Base-by-base conservation (phyloP, 1,139 yeast species). In the Citeromyces hawaiiensis region DNA sequence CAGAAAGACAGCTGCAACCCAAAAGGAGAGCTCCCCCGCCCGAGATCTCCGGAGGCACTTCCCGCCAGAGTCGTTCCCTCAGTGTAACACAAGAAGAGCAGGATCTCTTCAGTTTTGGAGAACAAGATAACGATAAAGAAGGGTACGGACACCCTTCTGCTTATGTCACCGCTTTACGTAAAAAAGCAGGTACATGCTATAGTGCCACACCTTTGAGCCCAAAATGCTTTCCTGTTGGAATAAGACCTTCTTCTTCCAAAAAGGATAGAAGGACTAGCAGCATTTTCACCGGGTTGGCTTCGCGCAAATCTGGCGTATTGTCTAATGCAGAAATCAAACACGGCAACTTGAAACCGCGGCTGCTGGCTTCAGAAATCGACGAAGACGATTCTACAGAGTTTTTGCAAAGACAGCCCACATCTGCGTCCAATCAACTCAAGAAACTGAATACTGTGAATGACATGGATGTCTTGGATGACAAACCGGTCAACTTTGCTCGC, bases 311-410 rank as follows among this genome's bases (percentile, higher is more conserved):
- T 4, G 37, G 48, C 4, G 47, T 53, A 15, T 17, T 47, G 8
- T 65, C 71, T 39, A 75, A 75, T 4, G 73, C 76, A 44, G 87
- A 79, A 45, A 68, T 81, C 51, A 76, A 80, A 46, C 91, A 82
- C 53, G 83, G 88, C 3, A 85, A 76, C 52, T 64, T 81, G 47
- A 72, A 76, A 40, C 85, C 83, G n/a, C 68, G 87, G 42, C 65
- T 82, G 54, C 62, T 83, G 44, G 91, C 91, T 1, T 75, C 82
- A 11, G 94, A 83, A 55, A 78, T 82, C 25, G 91, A 79, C 45
- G 87, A 81, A 43, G 73, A 67, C 33, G 83, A 75, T 43, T 53
- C 29, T 51, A 55, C 2, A 54, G 48, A 40, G 41, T 47, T 13
- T 57, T 58, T 4, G 43, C 49, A 6, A 52, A 52, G 36, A 56